Evolutionary conservation across 352 stramenopile species (phyloP), one percentile per base, ranked within the genome.

Genomic region (Globisporangium middletonii): DNA sequence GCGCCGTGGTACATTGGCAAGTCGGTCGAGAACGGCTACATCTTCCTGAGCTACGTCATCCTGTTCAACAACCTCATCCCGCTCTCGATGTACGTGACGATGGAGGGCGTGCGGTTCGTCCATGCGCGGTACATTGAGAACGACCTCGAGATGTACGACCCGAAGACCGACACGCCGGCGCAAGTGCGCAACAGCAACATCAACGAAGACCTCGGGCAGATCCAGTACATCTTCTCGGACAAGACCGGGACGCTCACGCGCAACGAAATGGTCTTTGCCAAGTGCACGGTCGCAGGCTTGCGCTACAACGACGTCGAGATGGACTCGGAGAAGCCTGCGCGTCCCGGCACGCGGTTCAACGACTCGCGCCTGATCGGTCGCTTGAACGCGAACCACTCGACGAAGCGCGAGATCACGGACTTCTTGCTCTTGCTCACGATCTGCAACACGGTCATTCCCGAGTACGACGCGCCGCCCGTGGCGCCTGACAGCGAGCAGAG

Each of bases 241-340:
- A 99, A 99, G 65, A 99, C 97, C 1, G 97, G 97, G n/a, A 99
- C 97, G 18, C 75, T 99, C 4, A 99, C 97, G 1, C 97, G 95
- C 68, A 99, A 99, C 72, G 79, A 99, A 5, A 99, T 99, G 97
- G 86, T 98, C 65, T 98, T 98, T 51, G 74, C 92, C 28, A 96
- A 96, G 57, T 97, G 92, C 59, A 93, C 88, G 1, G 92, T 98
- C 52, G 88, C 78, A 7, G 94, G 94, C 15, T 59, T 76, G 4
- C 50, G 87, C 30, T 98, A 98, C 72, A 97, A 95, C 55, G 83
- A 95, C 62, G 70, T 92, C n/a, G 76, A 91, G 23, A 68, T 79
- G 33, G 75, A 92, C 38, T 53, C 58, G 18, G 64, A 63, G 8
- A 75, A 75, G 27, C 61, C 71, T 0, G 26, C 59, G 4, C 76